Evolutionary conservation across 78 protist genomes (phyloP).

Genomic region (Anaeramoeba ignava): DNA sequence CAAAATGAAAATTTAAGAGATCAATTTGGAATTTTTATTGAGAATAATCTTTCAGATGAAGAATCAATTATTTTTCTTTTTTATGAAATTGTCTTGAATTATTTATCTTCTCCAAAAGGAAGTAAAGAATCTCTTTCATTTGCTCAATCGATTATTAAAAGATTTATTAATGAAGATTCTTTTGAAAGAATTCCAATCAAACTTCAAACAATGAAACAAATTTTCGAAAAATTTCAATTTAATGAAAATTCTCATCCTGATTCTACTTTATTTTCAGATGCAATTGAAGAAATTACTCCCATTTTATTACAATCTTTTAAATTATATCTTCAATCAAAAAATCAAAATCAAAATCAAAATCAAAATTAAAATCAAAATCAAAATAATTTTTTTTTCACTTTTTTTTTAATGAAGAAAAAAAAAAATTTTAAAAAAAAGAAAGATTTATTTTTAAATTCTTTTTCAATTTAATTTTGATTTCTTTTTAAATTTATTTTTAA

Average conservation of each 20-base stretch:
- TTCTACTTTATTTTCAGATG: not conserved
- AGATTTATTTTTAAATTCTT: no score
- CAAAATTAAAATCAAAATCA: no score
- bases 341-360: no score
- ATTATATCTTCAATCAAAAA: not conserved
- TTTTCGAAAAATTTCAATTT: not conserved
- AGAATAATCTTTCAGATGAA: not conserved
- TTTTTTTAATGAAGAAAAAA: no score
- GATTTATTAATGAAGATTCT: not conserved
- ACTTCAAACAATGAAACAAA: not conserved
- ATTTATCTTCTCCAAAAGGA: not conserved
- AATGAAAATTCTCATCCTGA: not conserved
- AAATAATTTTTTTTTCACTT: no score
- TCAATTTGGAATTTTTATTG: not conserved
- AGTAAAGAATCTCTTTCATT: not conserved
- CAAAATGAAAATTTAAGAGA: no score
- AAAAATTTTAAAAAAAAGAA: no score
- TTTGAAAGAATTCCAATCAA: not conserved
- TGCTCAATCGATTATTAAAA: not conserved
- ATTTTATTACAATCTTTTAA: not conserved
- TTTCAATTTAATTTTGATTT: no score
- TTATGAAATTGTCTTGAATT: not conserved
- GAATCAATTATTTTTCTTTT: not conserved
- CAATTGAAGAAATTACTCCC: not conserved
- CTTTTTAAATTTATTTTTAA: no score